These are phyloP conservation scores for Syzygium malaccense DNA, from an alignment of 441 rosid genomes.

Conservation along the genomic window DNA sequence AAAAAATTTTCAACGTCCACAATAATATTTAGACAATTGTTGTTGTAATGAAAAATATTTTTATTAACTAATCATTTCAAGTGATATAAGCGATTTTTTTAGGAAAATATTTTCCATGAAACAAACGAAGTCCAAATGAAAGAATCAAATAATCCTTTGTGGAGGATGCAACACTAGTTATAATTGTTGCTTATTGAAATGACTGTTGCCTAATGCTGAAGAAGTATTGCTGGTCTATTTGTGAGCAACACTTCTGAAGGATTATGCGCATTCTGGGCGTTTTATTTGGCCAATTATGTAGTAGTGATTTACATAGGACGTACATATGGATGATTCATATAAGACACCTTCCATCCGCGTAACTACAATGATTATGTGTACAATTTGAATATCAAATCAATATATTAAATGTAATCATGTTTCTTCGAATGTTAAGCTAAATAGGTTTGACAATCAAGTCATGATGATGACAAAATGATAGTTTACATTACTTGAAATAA, in stretches of 20 bases:
- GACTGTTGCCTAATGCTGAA: not conserved
- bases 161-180: not conserved
- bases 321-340: not conserved
- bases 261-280: not conserved
- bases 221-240: not conserved
- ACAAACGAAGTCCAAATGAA: no score
- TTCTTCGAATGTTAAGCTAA: not conserved
- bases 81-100: no score
- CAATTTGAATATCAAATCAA: not conserved
- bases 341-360: not conserved
- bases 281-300: not conserved
- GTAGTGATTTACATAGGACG: not conserved
- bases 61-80: not conserved
- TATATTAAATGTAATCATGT: not conserved
- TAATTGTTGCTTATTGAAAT: not conserved
- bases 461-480: not conserved
- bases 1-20: rapidly evolving
- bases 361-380: not conserved
- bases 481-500: no score
- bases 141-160: no score
- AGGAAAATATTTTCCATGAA: no score
- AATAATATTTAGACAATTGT: not conserved
- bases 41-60: not conserved
- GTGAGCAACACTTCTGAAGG: not conserved
- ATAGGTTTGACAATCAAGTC: not conserved